Evolutionary conservation across 225 moss, liverwort and hornwort species (phyloP).

Genomic region (Sphagnum contortum): DNA sequence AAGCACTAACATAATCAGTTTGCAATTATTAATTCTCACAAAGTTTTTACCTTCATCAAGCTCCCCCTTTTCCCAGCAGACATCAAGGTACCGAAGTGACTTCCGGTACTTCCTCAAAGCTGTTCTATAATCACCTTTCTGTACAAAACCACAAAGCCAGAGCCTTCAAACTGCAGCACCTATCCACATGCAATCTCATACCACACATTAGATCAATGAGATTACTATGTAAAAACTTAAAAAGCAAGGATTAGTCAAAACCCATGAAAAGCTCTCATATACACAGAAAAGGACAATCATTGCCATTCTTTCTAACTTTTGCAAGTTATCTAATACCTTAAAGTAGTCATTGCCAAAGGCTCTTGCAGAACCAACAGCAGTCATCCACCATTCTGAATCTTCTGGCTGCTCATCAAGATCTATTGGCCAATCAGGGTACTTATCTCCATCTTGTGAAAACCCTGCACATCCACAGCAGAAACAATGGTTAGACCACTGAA

Average conservation of each 20-base stretch:
- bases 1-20: too few relatives aligned
- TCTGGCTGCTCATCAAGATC: slow-evolving; percentile 51
- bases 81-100: slow-evolving; percentile 51
- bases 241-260: too few relatives aligned
- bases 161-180: too few relatives aligned
- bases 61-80: slow-evolving; percentile 73
- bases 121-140: slow-evolving; percentile 61
- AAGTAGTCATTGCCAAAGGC: slow-evolving; percentile 54
- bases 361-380: slow-evolving; percentile 49
- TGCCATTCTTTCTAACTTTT: too few relatives aligned
- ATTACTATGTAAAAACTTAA: too few relatives aligned
- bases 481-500: too few relatives aligned
- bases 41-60: slow-evolving; percentile 38
- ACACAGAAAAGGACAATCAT: too few relatives aligned
- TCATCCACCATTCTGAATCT: slow-evolving; percentile 57
- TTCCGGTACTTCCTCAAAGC: slow-evolving; percentile 63
- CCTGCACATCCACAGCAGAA: slow-evolving; percentile 12
- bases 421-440: slow-evolving; percentile 61
- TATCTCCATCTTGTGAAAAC: slow-evolving; percentile 57
- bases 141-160: neutral
- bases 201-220: too few relatives aligned
- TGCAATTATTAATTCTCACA: too few relatives aligned
- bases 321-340: slow-evolving; percentile 15
- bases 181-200: too few relatives aligned
- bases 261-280: too few relatives aligned